Percentiles rank a stretch among this genome's conserved stretches.
These are phyloP conservation scores for Tylopilus sp. DNA, from an alignment of 768 basidiomycete genomes.

Conservation along the genomic window DNA sequence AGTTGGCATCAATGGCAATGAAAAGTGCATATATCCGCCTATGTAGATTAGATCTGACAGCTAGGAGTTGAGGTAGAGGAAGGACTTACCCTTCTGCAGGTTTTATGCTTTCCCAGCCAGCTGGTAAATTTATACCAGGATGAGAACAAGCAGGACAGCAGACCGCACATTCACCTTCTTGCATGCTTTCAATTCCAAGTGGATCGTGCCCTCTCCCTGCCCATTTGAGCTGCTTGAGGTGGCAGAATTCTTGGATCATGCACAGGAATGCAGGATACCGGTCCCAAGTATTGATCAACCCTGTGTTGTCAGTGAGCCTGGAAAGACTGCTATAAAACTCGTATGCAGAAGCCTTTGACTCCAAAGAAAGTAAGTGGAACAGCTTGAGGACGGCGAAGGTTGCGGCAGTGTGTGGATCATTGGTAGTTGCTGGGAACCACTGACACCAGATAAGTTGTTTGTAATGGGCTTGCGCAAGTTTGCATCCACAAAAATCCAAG, in stretches of 20 bases:
- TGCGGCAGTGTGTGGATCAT: not conserved
- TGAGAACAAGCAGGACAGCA: not conserved
- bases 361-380: not conserved
- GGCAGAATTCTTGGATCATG: not conserved
- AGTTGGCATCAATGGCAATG: not conserved
- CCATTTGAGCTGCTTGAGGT: not conserved
- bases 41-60: no score
- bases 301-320: not conserved
- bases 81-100: not conserved
- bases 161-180: not conserved
- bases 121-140: not conserved
- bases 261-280: not conserved
- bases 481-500: not conserved
- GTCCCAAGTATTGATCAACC: not conserved
- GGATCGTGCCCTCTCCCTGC: not conserved
- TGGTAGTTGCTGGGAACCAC: not conserved
- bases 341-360: not conserved
- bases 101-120: not conserved
- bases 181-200: rapidly evolving
- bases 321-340: not conserved
- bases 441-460: not conserved
- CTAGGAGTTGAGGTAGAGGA: no score
- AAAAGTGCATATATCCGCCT: not conserved
- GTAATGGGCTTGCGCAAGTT: not conserved
- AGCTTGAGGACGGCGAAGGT: not conserved